Percentiles rank a stretch among this genome's conserved stretches.
Conservation (phyloP, 345 rosid genomes). For the Turnera subulata region DNA sequence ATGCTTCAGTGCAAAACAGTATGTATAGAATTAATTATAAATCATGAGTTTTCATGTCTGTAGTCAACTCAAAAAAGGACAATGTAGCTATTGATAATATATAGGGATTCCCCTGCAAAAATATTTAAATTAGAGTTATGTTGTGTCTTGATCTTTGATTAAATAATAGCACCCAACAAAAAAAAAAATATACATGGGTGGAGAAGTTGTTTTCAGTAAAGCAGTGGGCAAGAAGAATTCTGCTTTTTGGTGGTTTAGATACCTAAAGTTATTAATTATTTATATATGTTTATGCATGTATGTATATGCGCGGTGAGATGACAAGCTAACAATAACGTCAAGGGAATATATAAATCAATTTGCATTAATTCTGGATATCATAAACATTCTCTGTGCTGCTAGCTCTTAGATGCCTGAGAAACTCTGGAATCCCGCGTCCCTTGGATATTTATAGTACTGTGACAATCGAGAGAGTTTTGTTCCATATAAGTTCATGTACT, state of each 20-base stretch:
- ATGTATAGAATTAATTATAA: no score
- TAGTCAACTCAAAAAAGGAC: no score
- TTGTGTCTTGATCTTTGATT: conserved; percentile 19
- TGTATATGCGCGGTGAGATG: background rate
- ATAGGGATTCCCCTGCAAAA: no score
- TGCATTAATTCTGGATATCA: no score
- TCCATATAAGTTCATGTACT: no score
- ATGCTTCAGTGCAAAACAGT: no score
- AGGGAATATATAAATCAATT: conserved; percentile 6
- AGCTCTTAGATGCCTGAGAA: background rate
- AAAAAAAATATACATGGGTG: conserved; percentile 38
- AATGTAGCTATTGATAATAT: no score
- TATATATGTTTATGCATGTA: background rate
- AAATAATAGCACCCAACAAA: conserved; percentile 19
- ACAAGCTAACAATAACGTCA: conserved; percentile 3
- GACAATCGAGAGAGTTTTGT: no score
- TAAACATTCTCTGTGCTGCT: no score
- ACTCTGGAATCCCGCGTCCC: background rate
- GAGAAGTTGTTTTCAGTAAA: conserved; percentile 47
- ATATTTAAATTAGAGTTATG: conserved; percentile 19
- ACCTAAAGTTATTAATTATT: no score
- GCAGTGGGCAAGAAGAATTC: conserved; percentile 46
- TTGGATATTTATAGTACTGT: background rate
- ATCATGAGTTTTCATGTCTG: no score
- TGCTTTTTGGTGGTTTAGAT: conserved; percentile 36